Evolutionary conservation across 768 basidiomycete species (phyloP).

Genomic region (Russula compacta): DNA sequence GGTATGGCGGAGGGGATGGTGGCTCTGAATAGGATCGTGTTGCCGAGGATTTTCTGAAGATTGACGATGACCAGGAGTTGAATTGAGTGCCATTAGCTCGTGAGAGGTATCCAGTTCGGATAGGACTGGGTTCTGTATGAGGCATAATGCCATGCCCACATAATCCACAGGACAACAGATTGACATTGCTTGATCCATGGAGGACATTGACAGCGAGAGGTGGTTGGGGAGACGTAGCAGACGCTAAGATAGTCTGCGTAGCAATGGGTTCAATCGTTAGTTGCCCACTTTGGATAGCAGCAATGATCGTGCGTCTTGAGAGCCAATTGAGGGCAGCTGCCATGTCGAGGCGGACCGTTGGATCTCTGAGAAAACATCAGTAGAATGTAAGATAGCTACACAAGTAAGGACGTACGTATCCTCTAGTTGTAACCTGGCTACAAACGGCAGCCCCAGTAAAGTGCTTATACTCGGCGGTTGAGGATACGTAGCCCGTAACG

Average conservation of each 20-base stretch:
- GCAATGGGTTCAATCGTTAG: slow-evolving; percentile 83
- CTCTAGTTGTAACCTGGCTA: slow-evolving; percentile 65
- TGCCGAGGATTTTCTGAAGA: slow-evolving; percentile 46
- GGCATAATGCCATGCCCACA: slow-evolving; percentile 59
- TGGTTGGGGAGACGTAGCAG: slow-evolving; percentile 35
- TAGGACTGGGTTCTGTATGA: slow-evolving; percentile 26
- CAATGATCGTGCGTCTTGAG: slow-evolving; percentile 72
- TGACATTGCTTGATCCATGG: slow-evolving; percentile 36
- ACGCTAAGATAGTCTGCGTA: slow-evolving; percentile 47
- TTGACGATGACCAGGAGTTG: slow-evolving; percentile 44
- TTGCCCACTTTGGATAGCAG: slow-evolving; percentile 82
- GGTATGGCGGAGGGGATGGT: slow-evolving; percentile 28
- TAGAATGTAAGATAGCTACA: slow-evolving; percentile 13
- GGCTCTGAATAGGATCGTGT: slow-evolving; percentile 27
- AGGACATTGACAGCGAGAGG: slow-evolving; percentile 23
- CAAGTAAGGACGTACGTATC: slow-evolving; percentile 65
- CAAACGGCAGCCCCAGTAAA: slow-evolving; percentile 69
- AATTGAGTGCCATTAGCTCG: slow-evolving; percentile 25
- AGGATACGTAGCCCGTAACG: slow-evolving; percentile 51
- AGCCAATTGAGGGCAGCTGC: slow-evolving; percentile 93
- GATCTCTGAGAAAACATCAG: slow-evolving; percentile 50
- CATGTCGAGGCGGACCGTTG: slow-evolving; percentile 85
- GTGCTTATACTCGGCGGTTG: slow-evolving; percentile 61
- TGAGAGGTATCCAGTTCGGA: slow-evolving; percentile 26
- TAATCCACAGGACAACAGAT: slow-evolving; percentile 66